Conservation (phyloP, 768 basidiomycete genomes). For the Boletus vermiculosoides region DNA sequence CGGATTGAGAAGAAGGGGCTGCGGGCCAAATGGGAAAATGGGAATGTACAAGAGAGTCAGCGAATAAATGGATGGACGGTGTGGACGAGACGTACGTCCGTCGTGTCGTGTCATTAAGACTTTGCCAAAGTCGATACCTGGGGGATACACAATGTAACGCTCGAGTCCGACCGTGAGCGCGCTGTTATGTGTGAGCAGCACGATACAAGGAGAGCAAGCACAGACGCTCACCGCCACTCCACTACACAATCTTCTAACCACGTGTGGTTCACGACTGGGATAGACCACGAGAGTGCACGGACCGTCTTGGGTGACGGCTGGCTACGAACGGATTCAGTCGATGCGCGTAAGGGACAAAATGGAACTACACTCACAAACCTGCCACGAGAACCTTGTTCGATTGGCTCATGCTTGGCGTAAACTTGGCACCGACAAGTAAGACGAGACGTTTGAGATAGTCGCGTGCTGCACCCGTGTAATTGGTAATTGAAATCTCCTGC, state of each 20-base stretch:
- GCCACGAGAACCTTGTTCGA: constrained; percentile 81
- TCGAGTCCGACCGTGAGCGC: constrained; percentile 59
- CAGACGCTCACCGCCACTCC: constrained; percentile 54
- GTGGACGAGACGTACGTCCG: constrained; percentile 11
- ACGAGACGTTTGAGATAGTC: constrained; percentile 90
- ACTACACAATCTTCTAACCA: constrained; percentile 92
- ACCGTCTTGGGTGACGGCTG: constrained; percentile 55
- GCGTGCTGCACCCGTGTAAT: constrained; percentile 82
- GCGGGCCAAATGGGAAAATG: too few relatives aligned
- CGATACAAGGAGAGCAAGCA: not conserved
- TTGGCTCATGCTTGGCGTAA: constrained; percentile 79
- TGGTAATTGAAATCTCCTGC: constrained; percentile 81
- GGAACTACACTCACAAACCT: constrained; percentile 59
- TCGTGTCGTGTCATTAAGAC: constrained; percentile 31
- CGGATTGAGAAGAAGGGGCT: constrained; percentile 10
- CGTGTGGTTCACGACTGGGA: constrained; percentile 83
- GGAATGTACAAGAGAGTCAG: not conserved
- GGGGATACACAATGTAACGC: constrained; percentile 69
- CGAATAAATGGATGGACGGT: not conserved
- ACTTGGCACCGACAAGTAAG: constrained; percentile 68
- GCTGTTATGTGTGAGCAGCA: constrained; percentile 13
- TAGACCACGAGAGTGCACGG: constrained; percentile 76
- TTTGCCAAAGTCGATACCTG: constrained; percentile 61
- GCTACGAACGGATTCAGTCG: constrained; percentile 20
- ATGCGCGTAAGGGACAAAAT: not conserved